Base-by-base conservation (phyloP, 176 grass and related monocot species). In the Triticum turgidum region DNA sequence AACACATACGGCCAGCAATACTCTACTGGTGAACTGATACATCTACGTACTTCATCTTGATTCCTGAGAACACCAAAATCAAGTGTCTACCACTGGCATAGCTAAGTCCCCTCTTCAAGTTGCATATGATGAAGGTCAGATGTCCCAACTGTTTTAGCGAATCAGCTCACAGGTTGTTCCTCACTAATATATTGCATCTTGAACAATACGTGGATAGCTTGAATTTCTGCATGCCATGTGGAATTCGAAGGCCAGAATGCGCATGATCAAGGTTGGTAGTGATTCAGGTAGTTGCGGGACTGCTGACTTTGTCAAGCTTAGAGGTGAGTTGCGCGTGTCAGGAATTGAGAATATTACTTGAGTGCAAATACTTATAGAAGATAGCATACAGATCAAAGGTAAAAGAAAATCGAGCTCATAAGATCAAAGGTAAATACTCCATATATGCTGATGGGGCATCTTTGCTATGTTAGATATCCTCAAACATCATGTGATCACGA, bases 61-160 rank as follows among this genome's bases (percentile, higher is more conserved):
- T 3, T 45, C 42, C 42, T 45, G 42, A 45, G 17, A 82, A 65
- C 49, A 86, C 78, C 27, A 71, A 73, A 82, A 87, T 86, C 47
- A 67, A 79, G 24, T 76, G 13, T 10, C 75, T 92, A 11, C 78
- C 51, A 11, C 70, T 47, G 11, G 3, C 45, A 47, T 13, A 89
- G 49, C 52, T 86, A 78, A 73, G 61, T 44, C 59, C 45, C 37
- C 77, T 92, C 8, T 86, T 87, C 79, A 90, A 94, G 41, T 76
- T 94, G 61, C 20, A 42, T 9, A 70, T 2, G 34, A 21, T 71
- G 20, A 71, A 71, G 2, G 37, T 73, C 11, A n/a, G 5, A 13
- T 73, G 69, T 44, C 38, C 38, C 21, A 73, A 72, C 37, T 22
- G 37, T 14, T 5, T 14, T 73, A 73, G 69, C n/a, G 21, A 38